phyloP scores from a whole-genome alignment of 2,329 filamentous ascomycete species.

The Curvularia verruculosa region DNA sequence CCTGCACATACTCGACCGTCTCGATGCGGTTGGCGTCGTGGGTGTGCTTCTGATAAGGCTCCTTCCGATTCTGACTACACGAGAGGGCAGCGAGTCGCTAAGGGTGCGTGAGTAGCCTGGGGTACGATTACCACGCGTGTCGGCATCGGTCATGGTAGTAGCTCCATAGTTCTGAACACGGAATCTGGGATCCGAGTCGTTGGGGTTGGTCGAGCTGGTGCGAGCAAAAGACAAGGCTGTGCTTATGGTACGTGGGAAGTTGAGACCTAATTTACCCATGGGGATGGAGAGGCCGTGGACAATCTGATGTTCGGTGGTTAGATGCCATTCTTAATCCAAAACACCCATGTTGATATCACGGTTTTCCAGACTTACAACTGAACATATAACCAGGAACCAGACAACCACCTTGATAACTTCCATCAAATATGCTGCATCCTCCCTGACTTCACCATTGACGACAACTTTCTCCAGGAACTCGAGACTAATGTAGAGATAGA shows the following conservation, averaged over 20 bases:
- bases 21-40: conserved; percentile 10
- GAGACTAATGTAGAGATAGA: conserved; percentile 81
- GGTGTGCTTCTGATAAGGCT: conserved; percentile 38
- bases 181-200: conserved; percentile 40
- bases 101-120: conserved; percentile 29
- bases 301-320: conserved; percentile 54
- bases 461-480: conserved; percentile 71
- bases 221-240: conserved; percentile 46
- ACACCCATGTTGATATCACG: neutral
- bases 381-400: conserved; percentile 86
- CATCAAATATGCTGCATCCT: conserved; percentile 68
- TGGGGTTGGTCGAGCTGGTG: conserved; percentile 10
- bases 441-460: conserved; percentile 64
- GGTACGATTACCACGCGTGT: conserved; percentile 32
- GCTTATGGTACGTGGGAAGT: conserved; percentile 69
- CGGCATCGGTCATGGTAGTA: conserved; percentile 27
- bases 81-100: conserved; percentile 32
- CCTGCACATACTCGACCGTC: conserved; percentile 2
- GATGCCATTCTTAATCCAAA: neutral
- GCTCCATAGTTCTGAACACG: conserved; percentile 28
- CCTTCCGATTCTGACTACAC: conserved; percentile 45
- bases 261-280: conserved; percentile 67
- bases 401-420: conserved; percentile 75
- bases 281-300: conserved; percentile 85
- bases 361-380: conserved; percentile 67